phyloP scores from a whole-genome alignment of 352 stramenopile species.

The Aphanomyces euteiches region DNA sequence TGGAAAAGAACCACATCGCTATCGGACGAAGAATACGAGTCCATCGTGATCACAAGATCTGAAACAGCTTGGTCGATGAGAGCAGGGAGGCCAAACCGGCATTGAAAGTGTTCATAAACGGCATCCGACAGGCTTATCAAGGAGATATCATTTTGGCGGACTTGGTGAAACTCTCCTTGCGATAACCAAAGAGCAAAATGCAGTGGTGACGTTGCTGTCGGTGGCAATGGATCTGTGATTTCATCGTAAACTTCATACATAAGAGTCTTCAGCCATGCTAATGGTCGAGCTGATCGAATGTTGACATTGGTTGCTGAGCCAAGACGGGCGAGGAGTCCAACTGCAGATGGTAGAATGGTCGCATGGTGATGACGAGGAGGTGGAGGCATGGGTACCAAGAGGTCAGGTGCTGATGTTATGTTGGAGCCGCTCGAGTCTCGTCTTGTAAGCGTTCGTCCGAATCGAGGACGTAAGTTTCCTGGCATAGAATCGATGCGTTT shows the following conservation, averaged over 20 bases:
- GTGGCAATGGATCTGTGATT: background rate
- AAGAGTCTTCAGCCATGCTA: conserved; percentile 16
- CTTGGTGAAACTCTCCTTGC: conserved; percentile 6
- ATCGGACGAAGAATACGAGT: conserved; percentile 44
- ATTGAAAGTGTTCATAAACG: conserved; percentile 60
- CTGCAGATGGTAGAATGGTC: too few relatives aligned
- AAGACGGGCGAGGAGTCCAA: background rate
- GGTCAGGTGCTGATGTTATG: background rate
- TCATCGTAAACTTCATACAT: conserved; percentile 16
- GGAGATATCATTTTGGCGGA: conserved; percentile 9
- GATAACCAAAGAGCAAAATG: conserved; percentile 4
- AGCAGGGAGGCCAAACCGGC: conserved; percentile 48
- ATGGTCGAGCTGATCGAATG: background rate
- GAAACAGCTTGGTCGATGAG: conserved; percentile 50
- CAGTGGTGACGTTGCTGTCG: background rate
- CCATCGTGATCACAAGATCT: conserved; percentile 37
- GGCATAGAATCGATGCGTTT: conserved; percentile 12
- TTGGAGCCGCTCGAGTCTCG: background rate
- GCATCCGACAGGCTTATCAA: conserved; percentile 1
- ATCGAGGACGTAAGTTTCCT: background rate
- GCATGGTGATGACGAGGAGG: too few relatives aligned
- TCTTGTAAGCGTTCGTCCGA: background rate
- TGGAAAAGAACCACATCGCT: conserved; percentile 58
- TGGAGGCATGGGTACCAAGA: too few relatives aligned
- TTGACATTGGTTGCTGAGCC: background rate